Evolutionary conservation across 805 yeast species (phyloP), one percentile per base, ranked within the genome.

Genomic region (Yarrowia sp.): DNA sequence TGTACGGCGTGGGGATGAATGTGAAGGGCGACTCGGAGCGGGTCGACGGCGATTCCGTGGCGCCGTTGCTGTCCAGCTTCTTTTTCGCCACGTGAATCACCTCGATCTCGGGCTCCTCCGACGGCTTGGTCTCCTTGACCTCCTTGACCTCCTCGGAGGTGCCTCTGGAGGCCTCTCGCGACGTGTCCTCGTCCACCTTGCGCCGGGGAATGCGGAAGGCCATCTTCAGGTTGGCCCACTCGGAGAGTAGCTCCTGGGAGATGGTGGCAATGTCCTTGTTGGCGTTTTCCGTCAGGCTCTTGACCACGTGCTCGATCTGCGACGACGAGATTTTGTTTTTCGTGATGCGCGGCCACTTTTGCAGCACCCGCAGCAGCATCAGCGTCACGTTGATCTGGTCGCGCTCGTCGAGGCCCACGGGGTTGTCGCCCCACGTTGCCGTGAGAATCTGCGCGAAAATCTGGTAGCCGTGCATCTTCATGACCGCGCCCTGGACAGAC

Each of bases 381-480:
- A 68, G 64, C 6, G 81, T 75, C 47, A 86, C 70, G 16, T 55
- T 55, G 22, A 0, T 73, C 5, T 21, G 25, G 19, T 38, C 47
- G 7, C 22, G 10, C 9, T 38, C 38, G 21, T 42, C 55, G 24
- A 31, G 18, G 2, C 35, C 53, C 2, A 58, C 6, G 14, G 61
- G 47, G 10, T 38, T 38, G 47, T 38, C 47, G 14, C 61, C 61
- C 46, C 47, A 55, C 6, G 41, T 55, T 36, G 47, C 36, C 13
- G 35, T 27, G 59, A 91, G 70, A 5, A 89, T 74, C 13, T 84
- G 81, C 14, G 88, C 82, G 59, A 92, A 77, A 18, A 94, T 85
- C 69, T 86, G 86, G 73, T 90, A 88, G 12, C 98, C 99, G 72
- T 92, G 99, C 69, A 90, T 79, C 64, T 85, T 81, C 68, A 90